A percentile compares a stretch with the other conserved stretches of the same genome.
phyloP scores from a whole-genome alignment of 257 asterid genomes.

The Knoxia roxburghii region DNA sequence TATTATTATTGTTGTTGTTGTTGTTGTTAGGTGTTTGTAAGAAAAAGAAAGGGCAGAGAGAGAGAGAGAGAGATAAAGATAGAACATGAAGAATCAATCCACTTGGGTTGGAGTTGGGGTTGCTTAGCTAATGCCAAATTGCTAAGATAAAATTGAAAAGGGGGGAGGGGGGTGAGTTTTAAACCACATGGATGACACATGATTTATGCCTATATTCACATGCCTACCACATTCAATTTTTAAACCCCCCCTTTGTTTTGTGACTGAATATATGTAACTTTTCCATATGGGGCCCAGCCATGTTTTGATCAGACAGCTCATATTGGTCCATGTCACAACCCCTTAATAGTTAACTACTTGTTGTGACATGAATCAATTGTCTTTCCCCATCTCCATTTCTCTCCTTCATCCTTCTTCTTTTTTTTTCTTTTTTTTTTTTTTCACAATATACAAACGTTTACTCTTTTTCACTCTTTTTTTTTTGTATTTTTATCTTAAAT shows the following conservation, averaged over 20 bases:
- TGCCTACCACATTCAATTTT: conserved; percentile 22
- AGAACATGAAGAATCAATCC: conserved; percentile 23
- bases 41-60: not conserved
- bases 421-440: not conserved
- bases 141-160: conserved; percentile 20
- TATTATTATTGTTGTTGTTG: too few relatives aligned
- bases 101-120: conserved; percentile 26
- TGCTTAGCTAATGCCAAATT: conserved; percentile 30
- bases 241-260: not conserved
- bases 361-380: conserved; percentile 21
- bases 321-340: conserved; percentile 47
- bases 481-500: too few relatives aligned
- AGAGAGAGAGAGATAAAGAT: not conserved
- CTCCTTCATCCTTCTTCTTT: not conserved
- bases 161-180: conserved; percentile 9
- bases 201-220: conserved; percentile 37
- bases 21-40: not conserved
- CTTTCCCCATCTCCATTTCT: conserved; percentile 1
- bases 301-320: conserved; percentile 49
- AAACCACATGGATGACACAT: conserved; percentile 75
- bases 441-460: not conserved
- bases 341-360: conserved; percentile 28
- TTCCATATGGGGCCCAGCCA: conserved; percentile 39
- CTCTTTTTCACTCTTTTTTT: too few relatives aligned
- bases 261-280: conserved; percentile 24